phyloP scores from a whole-genome alignment of 768 basidiomycete genomes.

The Suillus ampliporus region DNA sequence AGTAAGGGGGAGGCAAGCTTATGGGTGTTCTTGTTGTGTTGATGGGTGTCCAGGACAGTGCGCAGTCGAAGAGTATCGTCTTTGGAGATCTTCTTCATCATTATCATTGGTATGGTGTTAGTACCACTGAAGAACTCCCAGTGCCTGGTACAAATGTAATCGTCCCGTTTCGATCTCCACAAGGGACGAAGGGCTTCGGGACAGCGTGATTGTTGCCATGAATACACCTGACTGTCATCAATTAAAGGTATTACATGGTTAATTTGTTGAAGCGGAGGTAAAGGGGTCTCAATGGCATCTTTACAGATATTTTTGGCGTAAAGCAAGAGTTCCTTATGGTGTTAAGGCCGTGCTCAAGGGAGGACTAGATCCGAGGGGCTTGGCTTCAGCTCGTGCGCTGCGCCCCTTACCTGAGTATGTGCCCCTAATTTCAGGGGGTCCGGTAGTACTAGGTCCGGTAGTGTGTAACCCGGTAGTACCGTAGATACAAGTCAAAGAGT shows the following conservation, averaged over 20 bases:
- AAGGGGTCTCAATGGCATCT: conserved; percentile 30
- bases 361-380: too few species aligned
- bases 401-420: too few species aligned
- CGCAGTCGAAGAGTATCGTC: conserved; percentile 26
- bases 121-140: conserved; percentile 34
- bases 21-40: conserved; percentile 38
- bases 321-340: conserved; percentile 29
- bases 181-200: conserved; percentile 33
- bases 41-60: conserved; percentile 32
- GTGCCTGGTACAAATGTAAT: conserved; percentile 34
- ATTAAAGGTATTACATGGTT: conserved; percentile 44
- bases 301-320: conserved; percentile 34
- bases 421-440: too few species aligned
- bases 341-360: too few species aligned
- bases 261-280: conserved; percentile 38
- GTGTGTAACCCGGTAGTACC: too few species aligned
- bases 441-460: too few species aligned
- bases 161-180: conserved; percentile 36
- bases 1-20: conserved; percentile 36
- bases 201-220: conserved; percentile 43
- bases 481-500: too few species aligned
- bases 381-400: too few species aligned
- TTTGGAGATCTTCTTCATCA: conserved; percentile 33
- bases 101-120: conserved; percentile 40
- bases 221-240: conserved; percentile 36